Base-by-base conservation (phyloP, 495 filamentous ascomycete species). In the Aspergillus funiculosus region DNA sequence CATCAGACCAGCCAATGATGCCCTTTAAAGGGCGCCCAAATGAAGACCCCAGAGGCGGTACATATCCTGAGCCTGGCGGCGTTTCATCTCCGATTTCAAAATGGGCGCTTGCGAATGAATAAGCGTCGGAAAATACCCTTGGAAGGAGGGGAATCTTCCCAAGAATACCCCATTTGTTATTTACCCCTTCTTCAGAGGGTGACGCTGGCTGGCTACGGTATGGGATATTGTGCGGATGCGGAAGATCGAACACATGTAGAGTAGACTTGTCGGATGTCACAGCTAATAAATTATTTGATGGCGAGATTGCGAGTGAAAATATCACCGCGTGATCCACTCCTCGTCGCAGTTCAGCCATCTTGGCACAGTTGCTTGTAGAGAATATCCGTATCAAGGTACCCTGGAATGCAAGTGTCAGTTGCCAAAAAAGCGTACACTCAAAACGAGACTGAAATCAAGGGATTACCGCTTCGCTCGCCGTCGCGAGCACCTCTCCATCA, bases 201-300 rank as follows among this genome's bases (percentile, higher is more conserved):
- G 61, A 61, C 17, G 60, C 64, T 37, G 54, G 60, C 46, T 66
- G 59, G 48, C 57, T 60, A 39, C 60, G 72, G 44, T 60, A 60
- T 17, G 52, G 48, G 27, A 45, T 32, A 19, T 43, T 64, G 15
- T 55, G 69, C 39, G 61, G 60, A 40, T 69, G 63, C 5, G 78
- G 79, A 14, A 87, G 67, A 41, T 96, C 87, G 59, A 96, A 98
- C 29, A 98, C 79, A 64, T 98, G 92, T 13, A 98, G 67, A 2
- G 89, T 98, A 4, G 83, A 87, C 62, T 96, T 98, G 69, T 98
- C 92, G 18, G 89, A 95, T n/a, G 94, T 96, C 39, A 89, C 89
- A 14, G 92, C 92, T 10, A 97, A 74, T 51, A 86, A 69, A 27
- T 73, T 76, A 35, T 82, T 84, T 6, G 80, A 80, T 0, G 91